Base-by-base conservation (phyloP, 2,329 filamentous ascomycete species). In the Ustilaginoidea virens region DNA sequence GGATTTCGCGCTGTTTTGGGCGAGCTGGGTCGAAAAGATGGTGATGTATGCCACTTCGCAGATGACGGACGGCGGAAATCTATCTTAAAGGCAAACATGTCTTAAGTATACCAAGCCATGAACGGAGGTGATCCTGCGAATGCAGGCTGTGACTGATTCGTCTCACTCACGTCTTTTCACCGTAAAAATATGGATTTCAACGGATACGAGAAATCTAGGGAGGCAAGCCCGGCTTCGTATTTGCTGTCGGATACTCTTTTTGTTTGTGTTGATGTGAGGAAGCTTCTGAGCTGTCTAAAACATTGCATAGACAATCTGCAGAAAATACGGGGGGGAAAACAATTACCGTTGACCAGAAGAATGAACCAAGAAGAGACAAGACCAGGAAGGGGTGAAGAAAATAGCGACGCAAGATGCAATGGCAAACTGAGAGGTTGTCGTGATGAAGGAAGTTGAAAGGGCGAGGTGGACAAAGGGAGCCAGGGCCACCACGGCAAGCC, bases 381-480 rank as follows among this genome's bases (percentile, higher is more conserved):
- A 49, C 44, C 45, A 39, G 30, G 33, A 36, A 32, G 31, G 32
- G 34, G 32, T 36, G 38, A 23, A 25, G 17, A 22, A 22, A 11
- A 24, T 33, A 40, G 42, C 39, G 41, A 39, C 36, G 40, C 35
- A 37, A 34, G 35, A 36, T n/a, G n/a, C n/a, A 37, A 33, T 26
- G 37, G 39, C 36, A 39, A 37, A 39, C 35, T 40, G 38, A 30
- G 32, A 36, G 33, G 25, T 35, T 46, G 39, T 40, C 35, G 41
- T 36, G 36, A 39, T 34, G 35, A 43, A 26, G 20, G n/a, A 28
- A 10, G 39, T 44, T 52, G 43, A n/a, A n/a, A 55, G 45, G 51
- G 47, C 55, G 49, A 57, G 46, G 53, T 56, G 51, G 53, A 55
- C n/a, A n/a, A n/a, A n/a, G n/a, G n/a, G n/a, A n/a, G n/a, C n/a